Evolutionary conservation across 371 early-diverging fungal genomes (phyloP), one percentile per base, ranked within the genome.

Genomic region (Mucor saturninus): DNA sequence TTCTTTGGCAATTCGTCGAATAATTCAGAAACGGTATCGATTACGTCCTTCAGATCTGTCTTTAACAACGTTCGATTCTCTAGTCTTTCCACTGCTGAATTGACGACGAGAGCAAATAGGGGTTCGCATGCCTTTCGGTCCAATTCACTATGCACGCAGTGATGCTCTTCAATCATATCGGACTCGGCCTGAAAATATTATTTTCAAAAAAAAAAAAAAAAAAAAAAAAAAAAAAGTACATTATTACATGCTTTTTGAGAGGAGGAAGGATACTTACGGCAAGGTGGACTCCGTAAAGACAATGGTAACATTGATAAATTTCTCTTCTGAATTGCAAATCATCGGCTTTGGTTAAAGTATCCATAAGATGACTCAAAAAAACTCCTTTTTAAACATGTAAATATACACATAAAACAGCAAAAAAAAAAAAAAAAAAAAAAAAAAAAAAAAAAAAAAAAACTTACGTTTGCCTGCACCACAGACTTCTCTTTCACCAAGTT

Each of bases 281-380:
- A 28, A 86, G 67, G 51, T 77, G 75, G 3, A 88, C 76, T 21
- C 86, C 86, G 58, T 89, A 89, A 4, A 89, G 68, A 54, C 91
- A 91, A 58, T 86, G 84, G 60, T 88, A 89, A 56, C 86, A 85
- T 69, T 91, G 91, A 48, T 86, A 89, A 11, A 88, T 59, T 7
- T 81, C 81, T 15, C 69, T 59, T 14, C 76, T 73, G 14, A 71
- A 67, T 21, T 67, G 48, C 8, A 42, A 39, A 21, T 63, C 55
- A 29, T 71, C 66, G 3, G 67, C 48, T 48, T 61, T 49, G 0
- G 59, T 42, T 3, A 77, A 39, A 2, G 72, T 59, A 1, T 52
- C 31, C 26, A 76, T 39, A 7, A 74, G 42, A 51, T 77, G 66
- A 15, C 71, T 30, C 50, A 50, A 30, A 13, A 30, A 50, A 50